A percentile compares a stretch with the other conserved stretches of the same genome.
Conservation (phyloP, 83 land plant genomes). For the Picea mariana region DNA sequence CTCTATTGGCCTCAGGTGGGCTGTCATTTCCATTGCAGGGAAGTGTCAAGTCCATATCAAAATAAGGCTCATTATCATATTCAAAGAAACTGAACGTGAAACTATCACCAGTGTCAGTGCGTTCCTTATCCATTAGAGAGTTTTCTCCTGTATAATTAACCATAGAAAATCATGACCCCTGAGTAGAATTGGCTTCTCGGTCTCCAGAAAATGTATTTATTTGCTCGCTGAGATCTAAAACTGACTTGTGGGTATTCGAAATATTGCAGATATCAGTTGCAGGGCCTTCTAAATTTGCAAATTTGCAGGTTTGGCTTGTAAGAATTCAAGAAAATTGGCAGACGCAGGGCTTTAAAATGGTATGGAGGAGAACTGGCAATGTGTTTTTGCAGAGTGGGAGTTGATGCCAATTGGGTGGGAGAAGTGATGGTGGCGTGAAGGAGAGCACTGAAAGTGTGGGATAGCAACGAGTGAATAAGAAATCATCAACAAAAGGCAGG, state of each 20-base stretch:
- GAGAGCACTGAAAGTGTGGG: no score
- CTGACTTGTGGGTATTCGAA: neutral
- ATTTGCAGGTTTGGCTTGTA: neutral
- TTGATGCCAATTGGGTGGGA: no score
- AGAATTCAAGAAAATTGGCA: no score
- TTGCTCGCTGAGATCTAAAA: neutral
- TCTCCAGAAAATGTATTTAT: neutral
- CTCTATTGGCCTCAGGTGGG: neutral
- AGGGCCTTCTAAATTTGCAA: neutral
- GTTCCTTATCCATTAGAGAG: neutral
- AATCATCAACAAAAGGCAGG: no score
- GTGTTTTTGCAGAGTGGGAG: no score
- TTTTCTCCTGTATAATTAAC: neutral
- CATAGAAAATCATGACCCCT: neutral
- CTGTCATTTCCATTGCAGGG: neutral
- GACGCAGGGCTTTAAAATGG: neutral
- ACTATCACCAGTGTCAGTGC: neutral
- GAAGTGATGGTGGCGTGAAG: no score
- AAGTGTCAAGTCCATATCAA: conserved; percentile 1
- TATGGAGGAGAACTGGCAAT: no score
- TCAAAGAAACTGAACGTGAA: conserved; percentile 16
- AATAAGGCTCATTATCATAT: conserved; percentile 4
- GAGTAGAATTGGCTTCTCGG: neutral
- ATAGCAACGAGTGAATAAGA: no score
- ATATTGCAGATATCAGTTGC: neutral